Evolutionary conservation across 306 rosid species (phyloP), one percentile per base, ranked within the genome.

Genomic region (Aeschynomene evenia): DNA sequence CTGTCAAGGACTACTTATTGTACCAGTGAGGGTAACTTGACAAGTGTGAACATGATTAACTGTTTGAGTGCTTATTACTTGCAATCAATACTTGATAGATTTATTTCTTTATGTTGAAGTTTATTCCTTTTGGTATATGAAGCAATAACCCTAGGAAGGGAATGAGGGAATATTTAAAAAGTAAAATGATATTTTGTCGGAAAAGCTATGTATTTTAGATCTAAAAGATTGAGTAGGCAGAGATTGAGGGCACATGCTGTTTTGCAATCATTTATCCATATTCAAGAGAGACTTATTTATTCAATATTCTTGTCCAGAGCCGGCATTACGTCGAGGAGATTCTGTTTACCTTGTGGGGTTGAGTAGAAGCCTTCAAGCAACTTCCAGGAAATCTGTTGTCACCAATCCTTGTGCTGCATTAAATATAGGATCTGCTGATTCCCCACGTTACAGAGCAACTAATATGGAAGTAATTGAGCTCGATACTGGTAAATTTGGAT

Each of bases 401-500:
- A 94, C 96, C 67, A 94, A 94, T 77, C 97, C 98, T 10, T 90
- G 89, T 28, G 91, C 97, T 79, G 96, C 98, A 24, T 76, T 94
- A 70, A 94, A 90, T 81, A 90, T 94, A 85, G 90, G 94, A 52
- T 87, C 92, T 20, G 91, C 97, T 67, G 97, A 94, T 77, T 79
- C 85, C 63, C 98, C 98, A 63, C 90, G 98, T 43, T 90, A 88
- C 70, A 82, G 98, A 63, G 97, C 98, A 54, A 94, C 97, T 63
- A 90, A 90, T 78, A 94, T 90, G 98, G 98, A 94, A 85, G 97
- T 94, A 37, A 90, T 90, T 79, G 97, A 94, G 83, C 97, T 94
- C 56, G 98, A 94, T 85, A 94, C 97, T 23, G 98, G 98, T 90
- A 85, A 81, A 23, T 54, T 36, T 53, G 22, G 31, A 52, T 67